Conservation (phyloP, 2,329 filamentous ascomycete species). For the Fusarium clavum region DNA sequence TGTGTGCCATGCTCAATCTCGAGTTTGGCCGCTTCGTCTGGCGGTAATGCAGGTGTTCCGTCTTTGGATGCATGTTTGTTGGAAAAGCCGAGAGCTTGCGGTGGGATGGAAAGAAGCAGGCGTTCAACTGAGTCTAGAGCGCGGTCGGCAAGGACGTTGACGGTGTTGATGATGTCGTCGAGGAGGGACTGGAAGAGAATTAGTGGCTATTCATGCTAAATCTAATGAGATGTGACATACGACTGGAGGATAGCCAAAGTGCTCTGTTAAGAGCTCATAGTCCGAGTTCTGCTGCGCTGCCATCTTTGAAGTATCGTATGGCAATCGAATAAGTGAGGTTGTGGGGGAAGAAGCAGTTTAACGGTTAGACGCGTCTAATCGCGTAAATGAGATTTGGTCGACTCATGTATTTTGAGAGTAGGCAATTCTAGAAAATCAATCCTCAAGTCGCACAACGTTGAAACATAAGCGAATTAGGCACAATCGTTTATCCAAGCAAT, state of each 20-base stretch:
- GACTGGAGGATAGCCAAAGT: conserved; percentile 93
- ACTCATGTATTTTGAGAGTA: conserved; percentile 6
- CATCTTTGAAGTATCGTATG: conserved; percentile 43
- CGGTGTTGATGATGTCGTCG: conserved; percentile 97
- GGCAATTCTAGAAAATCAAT: neutral
- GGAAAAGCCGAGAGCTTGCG: conserved; percentile 84
- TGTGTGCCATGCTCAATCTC: conserved; percentile 93
- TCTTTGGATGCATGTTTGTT: conserved; percentile 56
- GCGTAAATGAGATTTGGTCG: conserved; percentile 16
- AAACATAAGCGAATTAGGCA: neutral
- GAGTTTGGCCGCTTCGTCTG: conserved; percentile 57
- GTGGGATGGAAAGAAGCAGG: conserved; percentile 79
- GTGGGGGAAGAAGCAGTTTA: conserved; percentile 1
- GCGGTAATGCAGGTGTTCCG: conserved; percentile 50
- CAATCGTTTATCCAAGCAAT: neutral
- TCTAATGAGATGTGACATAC: conserved; percentile 63
- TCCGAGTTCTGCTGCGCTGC: conserved; percentile 57
- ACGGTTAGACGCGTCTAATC: conserved; percentile 34
- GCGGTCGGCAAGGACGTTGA: conserved; percentile 93
- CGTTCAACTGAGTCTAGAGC: conserved; percentile 89
- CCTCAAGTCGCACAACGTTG: neutral
- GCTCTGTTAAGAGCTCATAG: conserved; percentile 86
- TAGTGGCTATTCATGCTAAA: neutral
- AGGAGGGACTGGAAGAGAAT: conserved; percentile 76
- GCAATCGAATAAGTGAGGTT: neutral